Evolutionary conservation across 208 protist species (phyloP), one percentile per base, ranked within the genome.

Genomic region (Leptomonas seymouri): DNA sequence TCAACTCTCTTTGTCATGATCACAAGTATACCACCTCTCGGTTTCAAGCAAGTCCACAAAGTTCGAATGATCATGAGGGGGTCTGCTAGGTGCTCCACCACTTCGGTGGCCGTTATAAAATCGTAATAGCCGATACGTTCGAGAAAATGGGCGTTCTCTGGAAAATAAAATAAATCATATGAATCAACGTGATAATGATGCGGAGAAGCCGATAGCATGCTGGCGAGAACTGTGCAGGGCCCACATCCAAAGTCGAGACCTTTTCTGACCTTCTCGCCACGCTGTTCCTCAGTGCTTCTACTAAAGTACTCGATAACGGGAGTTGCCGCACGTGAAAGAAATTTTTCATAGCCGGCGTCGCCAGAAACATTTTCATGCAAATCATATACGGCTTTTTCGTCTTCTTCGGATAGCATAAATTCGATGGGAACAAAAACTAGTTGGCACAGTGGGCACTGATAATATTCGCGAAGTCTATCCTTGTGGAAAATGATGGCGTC

Each of bases 211-310:
- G 49, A 54, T 4, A 84, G 60, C 55, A 85, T 74, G 28, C 34
- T 59, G 8, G 66, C 72, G 0, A 89, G 62, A 9, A 81, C 71
- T 18, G 74, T 74, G 23, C 54, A 63, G 12, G 80, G 84, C 0
- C 84, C 84, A 41, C 84, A 86, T 21, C 84, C 84, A 69, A 86
- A 89, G 55, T 89, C 84, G 3, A 89, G 73, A 2, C 84, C 84
- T 21, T 23, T 15, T 42, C 45, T 31, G 16, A 51, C 28, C 16
- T 14, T 1, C 25, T 21, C 9, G 18, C 30, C 41, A 44, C 23
- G 21, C 11, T 56, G 50, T 36, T 3, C 23, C 11, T 51, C 0
- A 9, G 15, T 59, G 5, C 9, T 0, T 34, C 42, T 2, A 53
- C 72, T 27, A 28, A 83, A 45, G 42, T 72, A 70, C 20, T 78